Conservation (phyloP, 1,284 basidiomycete species). For the Leccinum cinnamomeum region DNA sequence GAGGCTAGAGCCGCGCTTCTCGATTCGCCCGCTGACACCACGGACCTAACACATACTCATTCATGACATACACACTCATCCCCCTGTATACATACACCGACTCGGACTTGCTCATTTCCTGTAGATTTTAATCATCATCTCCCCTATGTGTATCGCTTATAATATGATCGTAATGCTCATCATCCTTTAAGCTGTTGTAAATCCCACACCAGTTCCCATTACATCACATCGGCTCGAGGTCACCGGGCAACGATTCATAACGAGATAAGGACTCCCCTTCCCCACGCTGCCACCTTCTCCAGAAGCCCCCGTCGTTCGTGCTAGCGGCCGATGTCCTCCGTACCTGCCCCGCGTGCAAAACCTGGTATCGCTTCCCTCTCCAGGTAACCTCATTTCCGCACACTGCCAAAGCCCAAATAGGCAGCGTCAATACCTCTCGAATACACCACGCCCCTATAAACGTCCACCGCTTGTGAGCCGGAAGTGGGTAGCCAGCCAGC, state of each 20-base stretch:
- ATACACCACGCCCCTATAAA: slow-evolving; percentile 79
- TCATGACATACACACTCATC: slow-evolving; percentile 29
- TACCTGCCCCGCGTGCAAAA: slow-evolving; percentile 67
- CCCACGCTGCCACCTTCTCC: slow-evolving; percentile 16
- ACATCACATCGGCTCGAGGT: slow-evolving; percentile 24
- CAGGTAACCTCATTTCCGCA: slow-evolving; percentile 79
- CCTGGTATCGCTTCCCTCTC: slow-evolving; percentile 71
- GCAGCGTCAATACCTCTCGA: slow-evolving; percentile 79
- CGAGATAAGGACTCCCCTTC: slow-evolving; percentile 11
- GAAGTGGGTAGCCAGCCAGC: slow-evolving; percentile 67
- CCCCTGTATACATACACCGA: slow-evolving; percentile 32
- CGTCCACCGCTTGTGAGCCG: slow-evolving; percentile 45
- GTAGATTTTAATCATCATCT: slow-evolving; percentile 37
- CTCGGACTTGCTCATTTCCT: slow-evolving; percentile 27
- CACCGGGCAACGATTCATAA: slow-evolving; percentile 17
- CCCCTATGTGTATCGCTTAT: slow-evolving; percentile 36
- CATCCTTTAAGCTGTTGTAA: slow-evolving; percentile 24
- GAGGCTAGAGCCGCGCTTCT: slow-evolving; percentile 32
- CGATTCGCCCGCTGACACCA: slow-evolving; percentile 27
- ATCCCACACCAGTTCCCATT: slow-evolving; percentile 23
- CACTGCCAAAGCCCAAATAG: slow-evolving; percentile 83
- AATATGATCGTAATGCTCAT: slow-evolving; percentile 35
- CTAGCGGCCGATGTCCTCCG: slow-evolving; percentile 19
- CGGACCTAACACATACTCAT: slow-evolving; percentile 25
- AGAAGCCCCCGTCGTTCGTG: slow-evolving; percentile 4